phyloP scores from a whole-genome alignment of 805 yeast species.

The Ogataea wickerhamii region DNA sequence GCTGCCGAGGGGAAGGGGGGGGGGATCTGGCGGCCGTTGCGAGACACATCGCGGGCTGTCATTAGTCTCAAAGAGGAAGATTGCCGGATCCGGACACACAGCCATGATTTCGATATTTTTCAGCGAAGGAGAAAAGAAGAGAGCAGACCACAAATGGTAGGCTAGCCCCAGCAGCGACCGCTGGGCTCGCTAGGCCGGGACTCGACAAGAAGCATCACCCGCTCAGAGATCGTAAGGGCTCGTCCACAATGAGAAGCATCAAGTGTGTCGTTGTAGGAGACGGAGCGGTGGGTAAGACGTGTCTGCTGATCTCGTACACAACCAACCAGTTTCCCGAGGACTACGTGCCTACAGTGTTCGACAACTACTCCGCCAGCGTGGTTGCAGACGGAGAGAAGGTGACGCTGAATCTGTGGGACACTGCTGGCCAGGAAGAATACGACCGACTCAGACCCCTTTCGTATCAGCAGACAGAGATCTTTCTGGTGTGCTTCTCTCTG shows the following conservation, averaged over 20 bases:
- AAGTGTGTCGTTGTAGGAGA: constrained; percentile 95
- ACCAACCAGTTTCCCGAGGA: constrained; percentile 92
- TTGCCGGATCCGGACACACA: too few relatives aligned
- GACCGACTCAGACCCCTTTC: constrained; percentile 86
- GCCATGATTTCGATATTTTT: too few relatives aligned
- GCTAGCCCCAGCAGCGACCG: too few relatives aligned
- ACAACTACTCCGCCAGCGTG: constrained; percentile 84
- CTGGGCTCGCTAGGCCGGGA: too few relatives aligned
- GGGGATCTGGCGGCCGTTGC: too few relatives aligned
- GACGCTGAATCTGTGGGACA: constrained; percentile 90
- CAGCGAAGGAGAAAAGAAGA: too few relatives aligned
- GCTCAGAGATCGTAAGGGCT: too few relatives aligned
- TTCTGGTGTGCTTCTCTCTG: constrained; percentile 80
- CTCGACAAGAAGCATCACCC: too few relatives aligned
- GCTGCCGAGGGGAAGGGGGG: too few relatives aligned
- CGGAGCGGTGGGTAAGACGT: constrained; percentile 95
- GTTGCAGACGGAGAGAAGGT: constrained; percentile 79
- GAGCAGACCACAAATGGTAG: too few relatives aligned
- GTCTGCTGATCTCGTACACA: constrained; percentile 81
- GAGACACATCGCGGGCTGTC: too few relatives aligned
- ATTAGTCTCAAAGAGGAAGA: too few relatives aligned
- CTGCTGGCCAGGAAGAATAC: constrained; percentile 93
- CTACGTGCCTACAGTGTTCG: constrained; percentile 92
- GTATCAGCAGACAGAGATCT: constrained; percentile 89
- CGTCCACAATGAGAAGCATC: constrained; percentile 43